phyloP scores from a whole-genome alignment of 768 basidiomycete species.

The Podaxis pistillaris region DNA sequence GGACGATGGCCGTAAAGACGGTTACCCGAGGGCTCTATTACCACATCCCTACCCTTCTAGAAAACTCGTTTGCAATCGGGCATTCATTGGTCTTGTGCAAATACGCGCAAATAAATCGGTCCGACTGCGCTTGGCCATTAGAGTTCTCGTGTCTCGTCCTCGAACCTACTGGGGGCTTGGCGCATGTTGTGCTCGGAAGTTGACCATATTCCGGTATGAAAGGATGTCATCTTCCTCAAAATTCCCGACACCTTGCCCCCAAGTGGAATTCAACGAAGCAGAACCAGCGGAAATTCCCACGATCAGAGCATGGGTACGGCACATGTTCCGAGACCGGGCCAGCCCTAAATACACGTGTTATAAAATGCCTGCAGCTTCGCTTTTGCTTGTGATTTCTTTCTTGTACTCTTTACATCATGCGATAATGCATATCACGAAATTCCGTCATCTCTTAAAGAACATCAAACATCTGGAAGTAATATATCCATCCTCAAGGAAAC shows the following conservation, averaged over 20 bases:
- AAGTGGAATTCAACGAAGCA: neutral
- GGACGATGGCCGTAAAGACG: neutral
- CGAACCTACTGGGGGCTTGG: neutral
- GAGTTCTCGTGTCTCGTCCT: neutral
- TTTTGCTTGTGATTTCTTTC: neutral
- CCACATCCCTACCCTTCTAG: slow-evolving; percentile 4
- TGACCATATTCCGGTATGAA: neutral
- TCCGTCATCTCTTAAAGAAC: neutral
- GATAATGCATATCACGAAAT: neutral
- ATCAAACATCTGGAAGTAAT: neutral
- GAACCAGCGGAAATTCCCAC: neutral
- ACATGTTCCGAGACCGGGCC: neutral
- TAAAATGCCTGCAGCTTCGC: neutral
- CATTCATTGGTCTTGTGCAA: neutral
- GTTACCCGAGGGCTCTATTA: neutral
- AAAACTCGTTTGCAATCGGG: slow-evolving; percentile 8
- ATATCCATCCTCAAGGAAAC: neutral
- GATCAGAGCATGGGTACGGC: neutral
- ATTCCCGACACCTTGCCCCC: neutral
- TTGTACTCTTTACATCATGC: neutral
- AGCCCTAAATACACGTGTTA: slow-evolving; percentile 3
- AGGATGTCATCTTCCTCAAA: neutral
- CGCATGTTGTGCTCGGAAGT: neutral
- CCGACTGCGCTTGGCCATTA: neutral
- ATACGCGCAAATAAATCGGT: slow-evolving; percentile 4